Conservation (phyloP, 495 filamentous ascomycete genomes). For the Pyrenula massariospora region DNA sequence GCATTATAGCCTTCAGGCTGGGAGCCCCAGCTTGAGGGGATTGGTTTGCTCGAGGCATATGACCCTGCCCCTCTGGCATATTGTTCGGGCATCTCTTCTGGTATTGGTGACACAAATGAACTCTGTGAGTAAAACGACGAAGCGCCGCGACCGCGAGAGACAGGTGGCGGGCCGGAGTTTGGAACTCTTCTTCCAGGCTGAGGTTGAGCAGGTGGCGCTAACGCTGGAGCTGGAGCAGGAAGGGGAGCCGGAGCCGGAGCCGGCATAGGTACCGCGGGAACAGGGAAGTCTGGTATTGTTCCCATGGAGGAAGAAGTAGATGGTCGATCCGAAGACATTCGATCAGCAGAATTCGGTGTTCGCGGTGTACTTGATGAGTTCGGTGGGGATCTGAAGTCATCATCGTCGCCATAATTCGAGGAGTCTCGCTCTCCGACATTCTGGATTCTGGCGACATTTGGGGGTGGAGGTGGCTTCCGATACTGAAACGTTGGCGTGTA, state of each 20-base stretch:
- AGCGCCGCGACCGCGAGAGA: slow-evolving; percentile 55
- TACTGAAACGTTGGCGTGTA: background rate
- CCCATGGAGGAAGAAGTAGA: background rate
- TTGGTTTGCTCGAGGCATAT: slow-evolving; percentile 70
- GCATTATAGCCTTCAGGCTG: slow-evolving; percentile 35
- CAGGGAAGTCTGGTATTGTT: background rate
- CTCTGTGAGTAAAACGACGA: slow-evolving; percentile 61
- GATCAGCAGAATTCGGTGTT: background rate
- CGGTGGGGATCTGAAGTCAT: background rate
- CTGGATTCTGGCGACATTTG: background rate
- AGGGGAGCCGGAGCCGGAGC: background rate
- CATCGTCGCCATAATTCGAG: background rate
- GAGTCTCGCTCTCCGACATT: background rate
- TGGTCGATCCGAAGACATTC: background rate
- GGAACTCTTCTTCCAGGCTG: slow-evolving; percentile 8
- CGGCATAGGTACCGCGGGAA: background rate
- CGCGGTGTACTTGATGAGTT: background rate
- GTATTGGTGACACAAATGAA: slow-evolving; percentile 79
- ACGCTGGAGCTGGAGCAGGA: background rate
- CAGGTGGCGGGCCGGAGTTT: slow-evolving; percentile 34
- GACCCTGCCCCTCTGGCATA: slow-evolving; percentile 45
- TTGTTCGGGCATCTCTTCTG: slow-evolving; percentile 59
- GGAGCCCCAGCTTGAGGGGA: slow-evolving; percentile 60
- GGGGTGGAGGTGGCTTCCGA: background rate
- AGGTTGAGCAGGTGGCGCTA: background rate